Base-by-base conservation (phyloP, 805 yeast species). In the Schwanniomyces polymorphus region DNA sequence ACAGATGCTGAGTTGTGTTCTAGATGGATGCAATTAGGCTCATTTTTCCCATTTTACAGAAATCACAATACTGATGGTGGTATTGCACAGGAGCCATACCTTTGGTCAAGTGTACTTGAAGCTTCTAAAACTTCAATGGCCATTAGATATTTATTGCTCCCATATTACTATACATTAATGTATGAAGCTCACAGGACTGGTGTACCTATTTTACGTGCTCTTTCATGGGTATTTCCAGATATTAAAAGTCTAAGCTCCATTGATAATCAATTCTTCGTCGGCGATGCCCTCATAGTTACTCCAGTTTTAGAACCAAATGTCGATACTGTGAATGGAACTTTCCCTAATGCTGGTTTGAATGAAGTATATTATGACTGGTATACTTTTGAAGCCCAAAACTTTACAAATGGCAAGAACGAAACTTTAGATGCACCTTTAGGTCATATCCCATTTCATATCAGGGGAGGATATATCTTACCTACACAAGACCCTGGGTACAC, bases 71-170 rank as follows among this genome's bases (percentile, higher is more conserved):
- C 48, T 7, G 39, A 51, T 12, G 63, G 60, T 9, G 58, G 59
- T 12, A 52, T 45, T 18, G 35, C 56, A 11, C 70, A 65, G 48
- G 70, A 65, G 52, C 68, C 67, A 16, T 65, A 63, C 42, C 53
- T 53, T 14, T 65, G 70, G 70, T 50, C 48, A n/a, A 44, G 55
- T 9, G 69, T 64, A 18, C 48, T 57, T 2, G 56, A 54, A 9
- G 68, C 68, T n/a, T 46, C 69, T 5, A 59, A 50, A 39, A 56
- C 54, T 2, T 52, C 63, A 7, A 60, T 63, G 58, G 47, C 66
- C 59, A 74, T 63, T 64, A 59, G 78, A 70, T 57, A 64, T 75
- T 51, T 44, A 26, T 49, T 60, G 33, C 52, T 60, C 43, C 64
- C 64, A 11, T 60, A 60, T 49, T 60, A 57, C 51, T 60, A 60